Evolutionary conservation across 2,329 filamentous ascomycete genomes (phyloP), one percentile per base, ranked within the genome.

Genomic region (Penicillium rolfsii): DNA sequence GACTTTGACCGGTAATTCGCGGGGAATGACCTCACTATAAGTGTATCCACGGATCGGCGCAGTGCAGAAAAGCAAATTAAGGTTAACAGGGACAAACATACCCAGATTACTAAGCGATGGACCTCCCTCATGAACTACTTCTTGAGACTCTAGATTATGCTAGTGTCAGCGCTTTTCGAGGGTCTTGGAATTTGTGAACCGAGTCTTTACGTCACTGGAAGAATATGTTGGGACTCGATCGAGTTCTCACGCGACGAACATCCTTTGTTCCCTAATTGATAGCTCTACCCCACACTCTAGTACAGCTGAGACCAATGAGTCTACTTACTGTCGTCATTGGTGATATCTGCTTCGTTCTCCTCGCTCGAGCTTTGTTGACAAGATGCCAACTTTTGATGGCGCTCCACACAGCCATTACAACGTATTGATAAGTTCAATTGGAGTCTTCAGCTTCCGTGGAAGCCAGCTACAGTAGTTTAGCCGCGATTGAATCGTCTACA

Each of bases 161-260:
- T 19, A 22, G 7, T 14, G 35, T 9, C 30, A 50, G 28, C 14
- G 14, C 24, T 28, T 33, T 1, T 6, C 22, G 28, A 49, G 8
- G 14, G 28, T 22, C 11, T 16, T 30, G 26, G 35, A 22, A 30
- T 36, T 4, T n/a, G 38, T 22, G 16, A 19, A 22, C 9, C 9
- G 53, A 64, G 64, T 66, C 62, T 62, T 63, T 64, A 64, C 64
- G 64, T 66, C 64, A 66, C 49, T 43, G 38, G n/a, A 9, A n/a
- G 26, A 52, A 12, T 43, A 4, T 43, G 14, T 8, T 35, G 28
- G 46, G 5, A 43, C 36, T 24, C 11, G 16, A n/a, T 22, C 30
- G 48, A n/a, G 16, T 30, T 14, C 19, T 58, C 55, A 35, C 41
- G 48, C 55, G 55, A 41, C 38, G 36, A 22, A 26, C 36, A 22